Percentiles rank a stretch among this genome's conserved stretches.
These are phyloP conservation scores for Penicillium nucicola DNA, from an alignment of 495 filamentous ascomycete genomes.

Conservation along the genomic window DNA sequence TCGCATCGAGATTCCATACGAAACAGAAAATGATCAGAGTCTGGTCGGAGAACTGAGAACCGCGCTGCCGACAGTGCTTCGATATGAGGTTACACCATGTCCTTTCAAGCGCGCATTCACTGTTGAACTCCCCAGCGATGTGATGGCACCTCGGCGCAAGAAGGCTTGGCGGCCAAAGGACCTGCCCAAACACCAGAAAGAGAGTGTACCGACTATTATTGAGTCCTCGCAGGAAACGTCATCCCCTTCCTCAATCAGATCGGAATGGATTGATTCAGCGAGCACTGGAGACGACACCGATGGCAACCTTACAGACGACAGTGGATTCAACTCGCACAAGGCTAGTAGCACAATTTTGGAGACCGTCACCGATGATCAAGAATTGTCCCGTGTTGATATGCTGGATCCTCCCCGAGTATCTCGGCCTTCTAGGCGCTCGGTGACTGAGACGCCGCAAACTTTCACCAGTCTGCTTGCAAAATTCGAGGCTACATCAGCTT, in stretches of 20 bases:
- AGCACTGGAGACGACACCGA: conserved; percentile 39
- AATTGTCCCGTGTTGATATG: conserved; percentile 13
- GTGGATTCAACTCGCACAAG: conserved; percentile 23
- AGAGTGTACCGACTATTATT: conserved; percentile 24
- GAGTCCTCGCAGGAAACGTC: not conserved
- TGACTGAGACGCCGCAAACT: conserved; percentile 41
- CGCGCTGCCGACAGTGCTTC: conserved; percentile 66
- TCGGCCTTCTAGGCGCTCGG: conserved; percentile 20
- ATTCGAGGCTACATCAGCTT: conserved; percentile 38
- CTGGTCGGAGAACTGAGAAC: conserved; percentile 63
- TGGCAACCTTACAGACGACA: conserved; percentile 39
- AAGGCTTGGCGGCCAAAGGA: conserved; percentile 67
- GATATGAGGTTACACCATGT: conserved; percentile 84
- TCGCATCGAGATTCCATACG: conserved; percentile 77
- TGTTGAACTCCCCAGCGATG: conserved; percentile 69
- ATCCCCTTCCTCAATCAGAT: conserved; percentile 7
- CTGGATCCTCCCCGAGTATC: conserved; percentile 14
- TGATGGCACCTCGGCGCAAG: conserved; percentile 61
- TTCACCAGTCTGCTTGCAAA: conserved; percentile 43
- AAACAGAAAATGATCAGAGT: conserved; percentile 53
- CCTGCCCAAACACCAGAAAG: conserved; percentile 55
- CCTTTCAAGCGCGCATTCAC: conserved; percentile 77
- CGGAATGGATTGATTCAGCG: conserved; percentile 23
- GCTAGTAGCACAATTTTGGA: conserved; percentile 27
- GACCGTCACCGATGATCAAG: conserved; percentile 23